These are phyloP conservation scores for Cadophora malorum DNA, from an alignment of 2,329 filamentous ascomycete genomes.

Conservation along the genomic window DNA sequence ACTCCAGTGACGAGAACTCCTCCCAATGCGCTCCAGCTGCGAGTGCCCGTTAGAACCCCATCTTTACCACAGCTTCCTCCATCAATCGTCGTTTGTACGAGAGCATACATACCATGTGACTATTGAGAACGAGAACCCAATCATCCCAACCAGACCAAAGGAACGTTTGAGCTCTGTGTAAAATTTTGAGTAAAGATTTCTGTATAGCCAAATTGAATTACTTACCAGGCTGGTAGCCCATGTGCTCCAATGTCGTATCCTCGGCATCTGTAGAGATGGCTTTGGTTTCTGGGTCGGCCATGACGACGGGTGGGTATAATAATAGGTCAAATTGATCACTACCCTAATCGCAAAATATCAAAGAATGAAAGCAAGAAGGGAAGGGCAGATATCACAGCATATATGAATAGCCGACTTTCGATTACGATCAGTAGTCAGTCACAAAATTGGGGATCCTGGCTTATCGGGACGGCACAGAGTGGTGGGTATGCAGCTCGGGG, in stretches of 20 bases:
- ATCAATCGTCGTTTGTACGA: background rate
- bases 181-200: background rate
- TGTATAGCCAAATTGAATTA: background rate
- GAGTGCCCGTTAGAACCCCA: slow-evolving; percentile 29
- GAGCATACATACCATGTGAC: slow-evolving; percentile 54
- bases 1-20: slow-evolving; percentile 63
- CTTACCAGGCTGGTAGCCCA: slow-evolving; percentile 40
- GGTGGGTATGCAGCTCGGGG: background rate
- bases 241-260: slow-evolving; percentile 35
- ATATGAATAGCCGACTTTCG: background rate
- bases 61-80: slow-evolving; percentile 26
- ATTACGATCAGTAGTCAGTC: slow-evolving; percentile 9
- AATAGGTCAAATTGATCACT: background rate
- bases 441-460: background rate
- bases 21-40: slow-evolving; percentile 60
- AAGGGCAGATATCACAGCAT: background rate
- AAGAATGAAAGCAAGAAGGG: background rate
- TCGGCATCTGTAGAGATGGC: slow-evolving; percentile 29
- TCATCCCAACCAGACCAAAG: slow-evolving; percentile 62
- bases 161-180: slow-evolving; percentile 59
- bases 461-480: slow-evolving; percentile 4
- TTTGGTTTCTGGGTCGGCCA: slow-evolving; percentile 25
- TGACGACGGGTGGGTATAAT: background rate
- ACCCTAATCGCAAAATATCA: background rate
- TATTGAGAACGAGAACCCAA: slow-evolving; percentile 64